Conservation (phyloP, 163 green algal genomes). For the Chlamydomonas reinhardtii region DNA sequence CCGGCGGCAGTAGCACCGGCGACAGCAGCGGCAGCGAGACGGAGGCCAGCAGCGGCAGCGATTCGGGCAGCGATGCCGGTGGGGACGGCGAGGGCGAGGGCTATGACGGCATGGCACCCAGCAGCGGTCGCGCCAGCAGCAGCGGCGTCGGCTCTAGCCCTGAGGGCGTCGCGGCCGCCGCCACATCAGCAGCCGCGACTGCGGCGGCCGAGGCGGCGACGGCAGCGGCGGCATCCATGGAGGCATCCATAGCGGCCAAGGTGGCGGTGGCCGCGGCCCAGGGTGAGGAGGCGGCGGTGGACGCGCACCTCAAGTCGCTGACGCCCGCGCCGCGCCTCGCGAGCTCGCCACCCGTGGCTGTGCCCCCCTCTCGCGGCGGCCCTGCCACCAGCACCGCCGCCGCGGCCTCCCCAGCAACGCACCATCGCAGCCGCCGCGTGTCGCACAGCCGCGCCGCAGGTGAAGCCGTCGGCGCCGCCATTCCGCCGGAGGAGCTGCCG, state of each 20-base stretch:
- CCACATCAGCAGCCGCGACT: no score
- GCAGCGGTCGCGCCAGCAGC: neutral
- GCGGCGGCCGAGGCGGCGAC: no score
- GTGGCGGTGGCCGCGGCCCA: no score
- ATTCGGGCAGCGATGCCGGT: neutral
- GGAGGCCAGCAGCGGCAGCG: neutral
- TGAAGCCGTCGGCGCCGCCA: neutral
- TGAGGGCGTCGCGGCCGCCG: neutral
- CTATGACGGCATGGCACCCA: neutral
- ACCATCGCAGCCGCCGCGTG: neutral
- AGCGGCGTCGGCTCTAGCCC: neutral
- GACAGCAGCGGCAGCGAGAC: neutral
- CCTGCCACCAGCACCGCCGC: neutral
- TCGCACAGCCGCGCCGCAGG: neutral
- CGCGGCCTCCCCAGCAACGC: neutral
- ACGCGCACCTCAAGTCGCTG: neutral
- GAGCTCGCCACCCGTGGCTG: no score
- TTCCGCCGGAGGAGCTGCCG: neutral
- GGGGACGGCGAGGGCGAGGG: neutral
- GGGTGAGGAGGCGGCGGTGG: no score
- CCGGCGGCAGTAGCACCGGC: conserved; percentile 2
- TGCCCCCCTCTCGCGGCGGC: no score
- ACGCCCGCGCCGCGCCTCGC: no score
- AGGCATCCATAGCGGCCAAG: neutral
- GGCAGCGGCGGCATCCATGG: no score